Percentiles rank a stretch among this genome's conserved stretches.
Evolutionary conservation across 169 alveolate species (phyloP).

Genomic region (Ichthyophthirius multifiliis): DNA sequence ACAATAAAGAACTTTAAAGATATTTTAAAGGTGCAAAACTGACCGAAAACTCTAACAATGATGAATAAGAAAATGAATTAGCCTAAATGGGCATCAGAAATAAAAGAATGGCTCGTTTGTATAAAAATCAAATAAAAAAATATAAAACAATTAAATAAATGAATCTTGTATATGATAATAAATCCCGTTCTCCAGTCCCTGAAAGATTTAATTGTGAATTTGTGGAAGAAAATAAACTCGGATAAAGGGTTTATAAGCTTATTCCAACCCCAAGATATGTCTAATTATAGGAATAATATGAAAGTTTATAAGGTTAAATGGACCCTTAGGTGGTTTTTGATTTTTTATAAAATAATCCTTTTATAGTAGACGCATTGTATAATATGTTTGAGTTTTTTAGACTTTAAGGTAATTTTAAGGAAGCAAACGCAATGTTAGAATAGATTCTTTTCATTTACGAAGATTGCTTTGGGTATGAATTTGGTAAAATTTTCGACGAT

Average conservation of each 20-base stretch:
- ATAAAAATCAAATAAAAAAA: background rate
- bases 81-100: background rate
- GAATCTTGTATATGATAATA: conserved; percentile 6
- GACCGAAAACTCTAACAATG: background rate
- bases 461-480: conserved; percentile 33
- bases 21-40: conserved; percentile 12
- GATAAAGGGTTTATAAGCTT: background rate
- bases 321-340: conserved; percentile 39
- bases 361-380: conserved; percentile 36
- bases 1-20: conserved; percentile 4
- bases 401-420: conserved; percentile 41
- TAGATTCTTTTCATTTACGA: conserved; percentile 35
- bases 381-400: conserved; percentile 35
- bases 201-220: conserved; percentile 24
- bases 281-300: background rate
- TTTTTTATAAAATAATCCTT: conserved; percentile 40
- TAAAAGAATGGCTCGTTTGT: background rate
- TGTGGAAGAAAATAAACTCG: conserved; percentile 5
- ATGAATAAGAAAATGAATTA: background rate
- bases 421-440: conserved; percentile 38
- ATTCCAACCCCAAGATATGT: conserved; percentile 27
- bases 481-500: conserved; percentile 37
- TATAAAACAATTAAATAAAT: conserved; percentile 13
- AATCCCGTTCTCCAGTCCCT: conserved; percentile 8
- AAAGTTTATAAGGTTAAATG: background rate